Conservation (phyloP, 768 basidiomycete genomes). For the Calvatia gigantea region DNA sequence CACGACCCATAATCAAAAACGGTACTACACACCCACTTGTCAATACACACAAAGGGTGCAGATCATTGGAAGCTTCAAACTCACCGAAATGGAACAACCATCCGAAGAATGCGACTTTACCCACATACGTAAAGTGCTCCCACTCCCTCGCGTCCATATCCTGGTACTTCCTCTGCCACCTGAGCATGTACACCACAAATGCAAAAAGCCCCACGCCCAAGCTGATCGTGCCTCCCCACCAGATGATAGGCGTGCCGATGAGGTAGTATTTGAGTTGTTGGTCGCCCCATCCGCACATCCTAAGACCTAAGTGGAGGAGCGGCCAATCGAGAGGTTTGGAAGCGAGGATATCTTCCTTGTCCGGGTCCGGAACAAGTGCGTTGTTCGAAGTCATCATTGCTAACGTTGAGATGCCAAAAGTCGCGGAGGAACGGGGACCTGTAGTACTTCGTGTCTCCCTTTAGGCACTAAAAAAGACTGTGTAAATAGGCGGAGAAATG, state of each 20-base stretch:
- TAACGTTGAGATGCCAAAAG: slow-evolving; percentile 98
- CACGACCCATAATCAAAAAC: slow-evolving; percentile 97
- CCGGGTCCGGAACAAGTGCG: slow-evolving; percentile 93
- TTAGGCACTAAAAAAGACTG: slow-evolving; percentile 59
- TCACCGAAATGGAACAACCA: slow-evolving; percentile 90
- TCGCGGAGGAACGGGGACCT: slow-evolving; percentile 91
- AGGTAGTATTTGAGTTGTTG: slow-evolving; percentile 88
- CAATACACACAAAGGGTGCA: background rate
- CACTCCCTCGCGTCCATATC: slow-evolving; percentile 96
- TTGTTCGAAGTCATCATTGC: slow-evolving; percentile 99
- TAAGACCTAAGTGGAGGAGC: slow-evolving; percentile 79
- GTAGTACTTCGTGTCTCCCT: slow-evolving; percentile 81
- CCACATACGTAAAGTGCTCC: slow-evolving; percentile 92
- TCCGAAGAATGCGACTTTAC: slow-evolving; percentile 87
- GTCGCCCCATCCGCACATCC: slow-evolving; percentile 98
- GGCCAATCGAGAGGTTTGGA: slow-evolving; percentile 95
- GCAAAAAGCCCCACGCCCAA: slow-evolving; percentile 51
- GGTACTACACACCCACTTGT: slow-evolving; percentile 53
- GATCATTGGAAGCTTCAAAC: slow-evolving; percentile 21
- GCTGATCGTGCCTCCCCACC: slow-evolving; percentile 80
- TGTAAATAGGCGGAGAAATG: background rate
- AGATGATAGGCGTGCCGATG: slow-evolving; percentile 87
- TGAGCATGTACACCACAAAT: slow-evolving; percentile 68
- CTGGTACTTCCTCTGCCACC: slow-evolving; percentile 83
- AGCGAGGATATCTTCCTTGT: slow-evolving; percentile 97